Evolutionary conservation across 345 rosid genomes (phyloP), one percentile per base, ranked within the genome.

Genomic region (Acer saccharum): DNA sequence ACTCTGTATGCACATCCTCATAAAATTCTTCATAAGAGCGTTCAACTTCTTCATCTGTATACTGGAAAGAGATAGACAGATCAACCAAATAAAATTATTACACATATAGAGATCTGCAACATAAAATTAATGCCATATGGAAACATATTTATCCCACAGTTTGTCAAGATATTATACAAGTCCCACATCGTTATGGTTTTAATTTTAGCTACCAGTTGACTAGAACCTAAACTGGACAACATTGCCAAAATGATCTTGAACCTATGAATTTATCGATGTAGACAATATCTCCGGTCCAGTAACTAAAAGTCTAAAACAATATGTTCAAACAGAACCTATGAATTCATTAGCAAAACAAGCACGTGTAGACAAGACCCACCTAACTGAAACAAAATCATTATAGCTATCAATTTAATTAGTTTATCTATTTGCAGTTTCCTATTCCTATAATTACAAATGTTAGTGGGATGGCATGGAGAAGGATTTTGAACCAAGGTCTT

Each of bases 1-100:
- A 94, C 86, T 96, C 99, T 29, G 99, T 92, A 83, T 94, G 99
- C 68, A 94, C 98, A 83, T 96, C 99, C 83, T 94, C 98, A 54
- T 96, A 96, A 87, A 96, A 94, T 81, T 96, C 98, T 86, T 96
- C 95, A 78, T 89, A 96, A 83, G 83, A 77, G 18, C 44, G 80
- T 77, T 92, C 98, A 83, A 91, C 88, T 88, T 96, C 99, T 82
- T 96, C 99, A 69, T 96, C 99, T 39, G 97, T 89, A 81, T 86
- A 83, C 99, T 95, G 93, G 84, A 85, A 85, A 78, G 68, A 74
- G 52, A 57, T 68, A 69, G 67, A 77, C 29, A 80, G 72, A 71
- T 54, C 72, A 78, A 80, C 74, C 75, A 69, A 74, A 67, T 70
- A 72, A 32, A 18, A 43, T 4, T 43, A 17, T 46, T 43, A 17